Conservation (phyloP, 2,329 filamentous ascomycete species). For the Venturia pyrina region DNA sequence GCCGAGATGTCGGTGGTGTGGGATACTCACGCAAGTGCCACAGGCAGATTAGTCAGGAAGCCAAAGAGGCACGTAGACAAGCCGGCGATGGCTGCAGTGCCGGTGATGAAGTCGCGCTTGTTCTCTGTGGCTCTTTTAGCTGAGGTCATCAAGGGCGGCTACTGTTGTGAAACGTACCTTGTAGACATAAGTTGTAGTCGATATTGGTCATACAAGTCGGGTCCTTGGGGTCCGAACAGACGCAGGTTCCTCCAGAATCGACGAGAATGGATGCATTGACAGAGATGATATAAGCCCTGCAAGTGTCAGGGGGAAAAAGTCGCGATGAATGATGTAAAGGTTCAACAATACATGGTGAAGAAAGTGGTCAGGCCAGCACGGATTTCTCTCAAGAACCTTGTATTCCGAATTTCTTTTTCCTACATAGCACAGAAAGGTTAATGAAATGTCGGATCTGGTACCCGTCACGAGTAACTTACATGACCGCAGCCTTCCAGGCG, state of each 20-base stretch:
- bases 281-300: slow-evolving; percentile 69
- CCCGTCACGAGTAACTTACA: slow-evolving; percentile 42
- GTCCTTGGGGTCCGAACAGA: slow-evolving; percentile 45
- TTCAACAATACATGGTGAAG: slow-evolving; percentile 28
- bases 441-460: slow-evolving; percentile 11
- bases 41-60: slow-evolving; percentile 62
- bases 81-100: slow-evolving; percentile 71
- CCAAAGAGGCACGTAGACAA: slow-evolving; percentile 73
- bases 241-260: slow-evolving; percentile 65
- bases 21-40: slow-evolving; percentile 24
- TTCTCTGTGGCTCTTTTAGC: slow-evolving; percentile 31
- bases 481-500: slow-evolving; percentile 73
- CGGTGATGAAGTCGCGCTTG: slow-evolving; percentile 71
- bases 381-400: slow-evolving; percentile 74
- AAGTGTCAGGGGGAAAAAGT: not conserved
- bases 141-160: not conserved
- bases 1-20: not conserved
- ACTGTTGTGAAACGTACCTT: slow-evolving; percentile 20
- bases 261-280: slow-evolving; percentile 41
- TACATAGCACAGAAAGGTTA: slow-evolving; percentile 23
- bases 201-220: slow-evolving; percentile 45
- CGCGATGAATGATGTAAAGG: slow-evolving; percentile 39
- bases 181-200: slow-evolving; percentile 52
- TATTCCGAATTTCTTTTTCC: slow-evolving; percentile 61
- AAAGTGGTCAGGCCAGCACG: slow-evolving; percentile 69